Conservation (phyloP, 2,329 filamentous ascomycete genomes). For the Simplicillium sp. region DNA sequence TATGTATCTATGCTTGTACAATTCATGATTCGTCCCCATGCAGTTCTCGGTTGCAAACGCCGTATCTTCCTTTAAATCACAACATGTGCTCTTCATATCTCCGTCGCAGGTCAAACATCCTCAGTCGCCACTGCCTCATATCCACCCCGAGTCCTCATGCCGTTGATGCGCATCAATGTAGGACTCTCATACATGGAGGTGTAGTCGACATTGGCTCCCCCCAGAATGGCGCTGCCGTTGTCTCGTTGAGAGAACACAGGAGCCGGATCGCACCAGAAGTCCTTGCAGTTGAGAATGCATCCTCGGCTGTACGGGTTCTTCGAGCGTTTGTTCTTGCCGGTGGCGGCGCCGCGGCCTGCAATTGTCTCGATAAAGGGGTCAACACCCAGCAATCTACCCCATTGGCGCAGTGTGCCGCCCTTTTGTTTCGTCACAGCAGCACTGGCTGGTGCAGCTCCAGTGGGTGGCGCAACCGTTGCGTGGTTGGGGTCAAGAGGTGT, state of each 20-base stretch:
- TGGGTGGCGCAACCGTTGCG: slow-evolving; percentile 44
- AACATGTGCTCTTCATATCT: too few relatives aligned
- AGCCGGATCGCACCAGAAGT: slow-evolving; percentile 91
- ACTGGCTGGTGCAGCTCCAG: slow-evolving; percentile 32
- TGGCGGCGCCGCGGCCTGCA: slow-evolving; percentile 67
- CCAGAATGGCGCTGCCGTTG: slow-evolving; percentile 66
- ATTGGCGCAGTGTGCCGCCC: slow-evolving; percentile 63
- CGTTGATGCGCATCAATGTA: slow-evolving; percentile 49
- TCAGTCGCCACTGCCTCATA: slow-evolving; percentile 56
- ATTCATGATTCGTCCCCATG: too few relatives aligned
- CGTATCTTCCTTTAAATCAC: too few relatives aligned
- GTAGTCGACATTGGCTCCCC: slow-evolving; percentile 76
- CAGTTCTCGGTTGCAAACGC: too few relatives aligned
- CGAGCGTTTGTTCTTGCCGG: slow-evolving; percentile 40
- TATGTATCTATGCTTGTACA: too few relatives aligned
- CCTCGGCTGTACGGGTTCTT: slow-evolving; percentile 82
- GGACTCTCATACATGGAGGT: slow-evolving; percentile 84
- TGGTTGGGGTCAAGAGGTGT: slow-evolving; percentile 61
- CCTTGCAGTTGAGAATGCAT: slow-evolving; percentile 78
- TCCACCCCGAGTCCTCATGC: slow-evolving; percentile 39
- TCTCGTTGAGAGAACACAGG: slow-evolving; percentile 69
- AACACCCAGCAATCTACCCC: slow-evolving; percentile 77
- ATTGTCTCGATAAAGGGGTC: slow-evolving; percentile 93
- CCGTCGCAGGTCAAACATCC: slow-evolving; percentile 25
- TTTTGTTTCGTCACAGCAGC: slow-evolving; percentile 42